phyloP scores from a whole-genome alignment of 106 monocot species.

The Gastrodia elata region DNA sequence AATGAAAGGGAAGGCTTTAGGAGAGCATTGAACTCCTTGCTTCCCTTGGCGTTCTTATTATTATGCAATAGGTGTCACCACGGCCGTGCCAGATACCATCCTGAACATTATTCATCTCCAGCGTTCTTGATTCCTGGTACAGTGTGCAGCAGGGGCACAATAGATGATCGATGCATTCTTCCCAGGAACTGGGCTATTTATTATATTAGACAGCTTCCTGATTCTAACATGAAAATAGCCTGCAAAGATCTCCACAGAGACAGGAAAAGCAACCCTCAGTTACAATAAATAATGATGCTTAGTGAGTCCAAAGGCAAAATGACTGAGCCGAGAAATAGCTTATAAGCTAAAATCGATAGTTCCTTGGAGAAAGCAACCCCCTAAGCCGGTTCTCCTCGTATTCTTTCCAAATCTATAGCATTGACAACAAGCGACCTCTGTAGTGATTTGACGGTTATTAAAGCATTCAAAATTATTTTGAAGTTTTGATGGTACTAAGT shows the following conservation, averaged over 20 bases:
- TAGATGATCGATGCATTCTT: slow-evolving; percentile 59
- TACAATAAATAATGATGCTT: slow-evolving; percentile 35
- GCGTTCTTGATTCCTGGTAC: slow-evolving; percentile 77
- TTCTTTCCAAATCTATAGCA: slow-evolving; percentile 87
- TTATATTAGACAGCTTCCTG: slow-evolving; percentile 74
- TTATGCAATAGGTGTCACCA: slow-evolving; percentile 76
- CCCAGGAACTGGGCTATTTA: slow-evolving; percentile 47
- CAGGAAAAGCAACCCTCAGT: slow-evolving; percentile 34
- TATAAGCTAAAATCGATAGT: slow-evolving; percentile 38
- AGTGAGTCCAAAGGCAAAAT: slow-evolving; percentile 56
- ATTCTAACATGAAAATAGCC: slow-evolving; percentile 68
- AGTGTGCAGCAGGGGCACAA: slow-evolving; percentile 70
- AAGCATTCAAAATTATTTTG: slow-evolving; percentile 77
- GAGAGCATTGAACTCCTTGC: slow-evolving; percentile 26
- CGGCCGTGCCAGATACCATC: slow-evolving; percentile 82
- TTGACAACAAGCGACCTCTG: slow-evolving; percentile 65
- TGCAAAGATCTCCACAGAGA: slow-evolving; percentile 40
- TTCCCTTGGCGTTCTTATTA: slow-evolving; percentile 43
- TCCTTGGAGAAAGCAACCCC: slow-evolving; percentile 71
- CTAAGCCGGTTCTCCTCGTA: slow-evolving; percentile 68
- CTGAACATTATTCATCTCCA: slow-evolving; percentile 92
- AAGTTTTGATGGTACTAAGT: too few species aligned
- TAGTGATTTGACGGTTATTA: slow-evolving; percentile 57
- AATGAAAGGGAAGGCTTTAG: slow-evolving; percentile 18
- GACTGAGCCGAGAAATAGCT: slow-evolving; percentile 26